A percentile compares a stretch with the other conserved stretches of the same genome.
Evolutionary conservation across 108 stramenopile species (phyloP).

Genomic region (Pseudonitzschia multiseries): DNA sequence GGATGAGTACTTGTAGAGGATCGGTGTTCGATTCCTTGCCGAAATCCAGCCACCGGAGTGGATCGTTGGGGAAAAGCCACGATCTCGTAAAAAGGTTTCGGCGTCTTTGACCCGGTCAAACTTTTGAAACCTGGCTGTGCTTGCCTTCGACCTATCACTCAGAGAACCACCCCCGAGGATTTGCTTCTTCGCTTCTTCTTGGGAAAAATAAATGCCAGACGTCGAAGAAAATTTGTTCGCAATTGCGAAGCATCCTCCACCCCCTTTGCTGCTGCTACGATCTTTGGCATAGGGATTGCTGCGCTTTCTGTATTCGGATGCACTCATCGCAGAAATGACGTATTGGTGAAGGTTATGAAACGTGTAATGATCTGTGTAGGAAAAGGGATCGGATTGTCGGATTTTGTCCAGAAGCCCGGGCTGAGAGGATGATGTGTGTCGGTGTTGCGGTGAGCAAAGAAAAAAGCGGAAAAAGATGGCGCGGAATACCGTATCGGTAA

Average conservation of each 20-base stretch:
- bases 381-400: too few relatives aligned
- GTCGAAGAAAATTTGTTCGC: not conserved
- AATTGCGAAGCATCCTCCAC: not conserved
- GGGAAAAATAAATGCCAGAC: slow-evolving; percentile 1
- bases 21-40: not conserved
- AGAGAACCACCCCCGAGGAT: not conserved
- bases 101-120: slow-evolving; percentile 12
- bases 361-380: too few relatives aligned
- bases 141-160: not conserved
- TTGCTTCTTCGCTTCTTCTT: not conserved
- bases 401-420: too few relatives aligned
- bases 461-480: too few relatives aligned
- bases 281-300: not conserved
- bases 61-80: not conserved
- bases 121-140: not conserved
- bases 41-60: slow-evolving; percentile 15
- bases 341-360: too few relatives aligned
- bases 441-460: too few relatives aligned
- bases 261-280: not conserved
- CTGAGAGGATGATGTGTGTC: too few relatives aligned
- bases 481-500: too few relatives aligned
- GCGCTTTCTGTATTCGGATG: not conserved
- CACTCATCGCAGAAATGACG: not conserved
- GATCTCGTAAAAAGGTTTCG: slow-evolving; percentile 10
- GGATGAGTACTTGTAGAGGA: slow-evolving; percentile 2